Conservation (phyloP, 768 basidiomycete genomes). For the Tulasnella sp. region DNA sequence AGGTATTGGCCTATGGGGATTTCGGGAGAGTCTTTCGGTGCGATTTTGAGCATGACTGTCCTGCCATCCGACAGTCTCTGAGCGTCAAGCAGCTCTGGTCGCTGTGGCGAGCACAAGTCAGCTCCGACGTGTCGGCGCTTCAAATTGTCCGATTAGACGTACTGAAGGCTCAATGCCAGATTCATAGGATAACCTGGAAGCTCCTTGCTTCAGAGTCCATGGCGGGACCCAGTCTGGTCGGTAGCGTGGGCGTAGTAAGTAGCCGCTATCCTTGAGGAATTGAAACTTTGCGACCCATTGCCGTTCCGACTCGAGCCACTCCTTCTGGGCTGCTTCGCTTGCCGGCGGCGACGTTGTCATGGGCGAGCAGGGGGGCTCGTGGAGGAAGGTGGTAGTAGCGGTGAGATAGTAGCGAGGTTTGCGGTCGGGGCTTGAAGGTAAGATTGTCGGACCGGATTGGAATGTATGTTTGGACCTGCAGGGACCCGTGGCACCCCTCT, state of each 20-base stretch:
- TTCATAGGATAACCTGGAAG: background rate
- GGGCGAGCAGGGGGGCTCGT: background rate
- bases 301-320: background rate
- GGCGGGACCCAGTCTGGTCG: constrained; percentile 25
- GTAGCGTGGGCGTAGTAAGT: constrained; percentile 21
- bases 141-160: background rate
- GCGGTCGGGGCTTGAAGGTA: background rate
- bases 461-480: background rate
- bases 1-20: background rate
- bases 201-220: constrained; percentile 10
- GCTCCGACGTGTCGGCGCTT: background rate
- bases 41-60: constrained; percentile 14
- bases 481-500: background rate
- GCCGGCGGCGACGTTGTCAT: background rate
- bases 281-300: constrained; percentile 13
- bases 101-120: background rate
- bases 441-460: background rate
- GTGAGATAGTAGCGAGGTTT: background rate
- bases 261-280: constrained; percentile 15
- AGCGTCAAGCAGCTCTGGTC: background rate
- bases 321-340: background rate
- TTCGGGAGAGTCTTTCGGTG: background rate
- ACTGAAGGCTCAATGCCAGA: background rate
- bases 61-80: constrained; percentile 3
- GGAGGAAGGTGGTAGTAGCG: background rate